A percentile compares a stretch with the other conserved stretches of the same genome.
Conservation (phyloP, 768 basidiomycete genomes). For the Suillus placidus region DNA sequence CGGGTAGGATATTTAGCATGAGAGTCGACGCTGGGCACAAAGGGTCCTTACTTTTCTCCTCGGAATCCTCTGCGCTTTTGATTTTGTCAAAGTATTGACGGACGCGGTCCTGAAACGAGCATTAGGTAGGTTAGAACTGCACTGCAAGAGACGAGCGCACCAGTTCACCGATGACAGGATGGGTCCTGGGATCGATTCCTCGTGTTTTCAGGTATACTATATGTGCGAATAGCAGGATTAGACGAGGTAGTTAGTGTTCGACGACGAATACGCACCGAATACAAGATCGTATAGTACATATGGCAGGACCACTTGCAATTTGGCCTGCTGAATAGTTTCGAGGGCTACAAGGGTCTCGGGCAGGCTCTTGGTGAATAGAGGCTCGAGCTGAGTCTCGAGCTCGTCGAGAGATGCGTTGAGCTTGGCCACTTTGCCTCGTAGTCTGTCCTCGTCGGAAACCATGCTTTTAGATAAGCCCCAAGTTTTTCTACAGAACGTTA, state of each 20-base stretch:
- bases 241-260: neutral
- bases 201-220: conserved; percentile 80
- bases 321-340: conserved; percentile 78
- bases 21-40: neutral
- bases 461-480: conserved; percentile 24
- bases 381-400: conserved; percentile 67
- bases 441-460: conserved; percentile 39
- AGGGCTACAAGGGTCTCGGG: conserved; percentile 65
- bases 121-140: neutral
- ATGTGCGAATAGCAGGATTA: neutral
- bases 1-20: neutral
- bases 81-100: conserved; percentile 85
- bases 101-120: conserved; percentile 60
- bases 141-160: conserved; percentile 19
- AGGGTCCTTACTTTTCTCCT: conserved; percentile 40
- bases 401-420: conserved; percentile 64
- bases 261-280: conserved; percentile 59
- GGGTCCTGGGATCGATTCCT: conserved; percentile 79
- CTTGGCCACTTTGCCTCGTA: conserved; percentile 45
- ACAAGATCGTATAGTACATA: conserved; percentile 84
- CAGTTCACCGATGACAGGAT: conserved; percentile 71
- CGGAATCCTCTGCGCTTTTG: conserved; percentile 69
- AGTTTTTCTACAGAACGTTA: neutral
- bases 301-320: conserved; percentile 76
- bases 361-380: conserved; percentile 67